A percentile compares a stretch with the other conserved stretches of the same genome.
These are phyloP conservation scores for Wickerhamomyces chaumierensis DNA, from an alignment of 805 yeast genomes.

Conservation along the genomic window DNA sequence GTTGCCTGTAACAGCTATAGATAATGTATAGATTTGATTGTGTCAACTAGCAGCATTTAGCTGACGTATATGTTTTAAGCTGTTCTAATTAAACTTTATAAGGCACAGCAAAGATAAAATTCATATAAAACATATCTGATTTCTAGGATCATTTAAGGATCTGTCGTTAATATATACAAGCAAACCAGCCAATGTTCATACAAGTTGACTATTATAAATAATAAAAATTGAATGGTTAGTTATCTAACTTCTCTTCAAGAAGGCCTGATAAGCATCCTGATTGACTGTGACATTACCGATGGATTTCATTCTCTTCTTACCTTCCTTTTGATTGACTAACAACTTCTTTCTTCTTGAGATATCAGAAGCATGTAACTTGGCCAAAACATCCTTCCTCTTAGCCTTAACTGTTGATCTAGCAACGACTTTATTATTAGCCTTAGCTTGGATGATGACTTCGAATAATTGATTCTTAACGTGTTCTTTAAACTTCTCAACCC, in stretches of 20 bases:
- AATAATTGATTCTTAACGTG: conserved; percentile 74
- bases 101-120: too few species aligned
- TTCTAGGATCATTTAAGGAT: too few species aligned
- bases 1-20: too few species aligned
- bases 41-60: too few species aligned
- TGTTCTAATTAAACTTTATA: too few species aligned
- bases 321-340: conserved; percentile 82
- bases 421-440: conserved; percentile 64
- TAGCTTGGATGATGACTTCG: conserved; percentile 89
- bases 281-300: conserved; percentile 71
- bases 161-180: too few species aligned
- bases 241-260: conserved; percentile 30
- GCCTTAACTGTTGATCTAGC: conserved; percentile 94
- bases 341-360: conserved; percentile 82
- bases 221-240: too few species aligned
- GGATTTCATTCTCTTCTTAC: conserved; percentile 75
- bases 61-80: too few species aligned
- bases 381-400: conserved; percentile 87
- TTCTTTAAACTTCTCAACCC: conserved; percentile 75
- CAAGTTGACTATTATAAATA: too few species aligned
- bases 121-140: too few species aligned
- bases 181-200: too few species aligned
- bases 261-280: conserved; percentile 83
- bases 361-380: conserved; percentile 88
- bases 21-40: too few species aligned